Evolutionary conservation across 805 yeast genomes (phyloP), one percentile per base, ranked within the genome.

Genomic region (Maudiozyma barnettii): DNA sequence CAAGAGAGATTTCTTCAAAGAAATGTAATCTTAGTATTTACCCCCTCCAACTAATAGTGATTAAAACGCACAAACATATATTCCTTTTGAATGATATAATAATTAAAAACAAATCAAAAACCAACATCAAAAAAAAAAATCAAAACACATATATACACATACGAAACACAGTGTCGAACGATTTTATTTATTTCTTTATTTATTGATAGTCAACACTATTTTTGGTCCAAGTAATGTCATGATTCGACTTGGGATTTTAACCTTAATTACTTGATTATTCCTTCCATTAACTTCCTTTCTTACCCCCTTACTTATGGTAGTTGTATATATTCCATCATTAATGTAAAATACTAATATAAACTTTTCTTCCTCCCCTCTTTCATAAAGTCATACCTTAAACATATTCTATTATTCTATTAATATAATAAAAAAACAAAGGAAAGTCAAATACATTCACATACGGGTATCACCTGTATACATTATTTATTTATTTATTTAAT

Each of bases 1-100:
- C 65, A 96, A 95, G 56, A 85, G 97, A 74, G 96, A 90, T 69
- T 84, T 87, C 58, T 85, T 95, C 55, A 82, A 91, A 67, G 95
- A 85, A 70, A 83, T 78, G 39, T 45, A 41, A 54, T 35, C 18
- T 3, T 35, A n/a, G n/a, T n/a, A n/a, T n/a, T n/a, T n/a, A n/a
- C 38, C 2, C 8, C 38, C 9, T 18, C 18, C 7, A 12, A 35
- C 9, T 35, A 3, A 16, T 5, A 35, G 14, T 18, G 19, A 16
- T 35, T 16, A 16, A 35, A 14, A 35, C 38, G 8, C 38, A 35
- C 38, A 35, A 12, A 35, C 18, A 35, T n/a, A 35, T 18, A 35
- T 26, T 26, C 30, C 30, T 12, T 26, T 26, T 6, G 30, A 26
- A 26, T 26, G 8, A 26, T 26, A 26, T n/a, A n/a, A n/a, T n/a